Base-by-base conservation (phyloP, 1,284 basidiomycete species). In the Cutaneotrichosporon mucoides region DNA sequence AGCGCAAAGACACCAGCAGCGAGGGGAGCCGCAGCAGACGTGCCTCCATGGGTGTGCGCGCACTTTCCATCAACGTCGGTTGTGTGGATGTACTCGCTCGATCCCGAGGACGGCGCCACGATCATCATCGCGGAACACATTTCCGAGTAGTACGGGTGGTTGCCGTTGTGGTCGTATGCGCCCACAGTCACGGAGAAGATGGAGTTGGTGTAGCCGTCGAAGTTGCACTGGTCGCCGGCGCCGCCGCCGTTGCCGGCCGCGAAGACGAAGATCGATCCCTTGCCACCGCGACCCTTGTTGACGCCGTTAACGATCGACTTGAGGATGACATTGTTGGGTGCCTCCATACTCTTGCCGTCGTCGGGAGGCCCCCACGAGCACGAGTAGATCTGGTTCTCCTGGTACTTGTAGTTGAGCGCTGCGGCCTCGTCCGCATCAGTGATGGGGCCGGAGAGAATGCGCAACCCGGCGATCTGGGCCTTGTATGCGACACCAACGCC, bases 331-430 rank as follows among this genome's bases (percentile, higher is more conserved):
- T 91, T 89, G 35, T 86, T 86, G 1, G 96, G 96, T 0, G 87
- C 92, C 73, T 99, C 96, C 94, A 99, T 98, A 13, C 90, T 88
- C 67, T 82, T 83, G 6, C 95, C 95, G 70, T 97, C 91, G 76
- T 99, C 96, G 0, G 95, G 90, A 7, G 96, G 96, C 11, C 96
- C 96, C 95, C 95, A 99, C 61, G 89, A 92, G 79, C 96, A 99
- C 59, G 89, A 92, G 81, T 89, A 99, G 67, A 95, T 93, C 51
- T 90, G 89, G 60, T 90, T 93, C 66, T 92, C 87, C 69, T 98
- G 89, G 76, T 88, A 99, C 12, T 55, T 90, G 66, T 81, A 97
- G 79, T 99, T 99, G 64, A 99, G 85, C 5, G 95, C 88, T 1
- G 92, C 87, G 1, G 96, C 94, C 79, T 99, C 96, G 77, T 99